Evolutionary conservation across 2,329 filamentous ascomycete genomes (phyloP), one percentile per base, ranked within the genome.

Genomic region (Venturia asperata): DNA sequence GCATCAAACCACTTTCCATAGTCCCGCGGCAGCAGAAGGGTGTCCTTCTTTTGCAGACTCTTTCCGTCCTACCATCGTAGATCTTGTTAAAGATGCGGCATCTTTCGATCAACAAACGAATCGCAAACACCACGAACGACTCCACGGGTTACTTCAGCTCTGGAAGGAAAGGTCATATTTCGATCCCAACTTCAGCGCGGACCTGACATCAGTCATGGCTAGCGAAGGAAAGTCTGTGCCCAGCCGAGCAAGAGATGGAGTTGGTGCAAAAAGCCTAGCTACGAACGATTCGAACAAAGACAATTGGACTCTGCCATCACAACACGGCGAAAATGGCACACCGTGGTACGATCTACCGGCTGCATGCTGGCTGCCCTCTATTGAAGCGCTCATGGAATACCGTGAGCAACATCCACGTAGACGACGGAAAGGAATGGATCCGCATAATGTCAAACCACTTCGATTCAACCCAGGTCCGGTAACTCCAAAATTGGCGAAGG

Each of bases 91-190:
- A 41, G 62, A 41, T 56, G 34, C 52, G 10, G 30, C 66, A n/a
- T 30, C 49, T 21, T 66, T 42, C 49, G 47, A 41, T 27, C 65
- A 21, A 24, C n/a, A 42, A 15, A 39, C 39, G 17, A 64, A 67
- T 27, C 30, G 19, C 5, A 66, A 66, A 56, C 61, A 60, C 27
- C 61, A 63, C 41, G 56, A 62, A 21, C 49, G 60, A 21, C 27
- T 67, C 27, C 30, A 30, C 17, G 41, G 11, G 3, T 24, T 67
- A 10, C 56, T 67, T 24, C 45, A 60, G 24, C 21, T 66, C 13
- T 67, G 66, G 66, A 30, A 66, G 42, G 41, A 58, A n/a, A 34
- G 63, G 13, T 47, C 37, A 43, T 64, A 64, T 65, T 67, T 62
- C 61, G 58, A 58, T 30, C 30, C 21, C 19, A 30, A 45, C 4